phyloP scores from a whole-genome alignment of 2,329 filamentous ascomycete species.

The Diaporthe batatas region DNA sequence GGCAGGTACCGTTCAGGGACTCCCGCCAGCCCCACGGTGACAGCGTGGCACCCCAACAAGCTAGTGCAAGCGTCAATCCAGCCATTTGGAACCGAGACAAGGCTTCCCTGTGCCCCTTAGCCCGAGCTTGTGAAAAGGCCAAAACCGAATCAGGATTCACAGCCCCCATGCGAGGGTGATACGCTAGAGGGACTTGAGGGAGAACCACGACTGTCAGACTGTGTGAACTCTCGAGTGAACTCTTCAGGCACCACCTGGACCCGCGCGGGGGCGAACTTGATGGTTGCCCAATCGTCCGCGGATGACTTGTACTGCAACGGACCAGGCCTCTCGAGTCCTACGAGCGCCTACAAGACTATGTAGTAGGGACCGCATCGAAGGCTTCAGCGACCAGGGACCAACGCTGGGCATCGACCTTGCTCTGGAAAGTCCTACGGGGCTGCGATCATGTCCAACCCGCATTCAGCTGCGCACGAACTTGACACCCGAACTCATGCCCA shows the following conservation, averaged over 20 bases:
- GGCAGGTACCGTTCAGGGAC: conserved; percentile 29
- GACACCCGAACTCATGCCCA: conserved; percentile 22
- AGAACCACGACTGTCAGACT: not conserved
- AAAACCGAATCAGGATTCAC: conserved; percentile 31
- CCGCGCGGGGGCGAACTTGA: not conserved
- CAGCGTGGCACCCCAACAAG: conserved; percentile 31
- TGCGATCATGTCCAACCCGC: conserved; percentile 14
- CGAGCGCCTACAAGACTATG: too few species aligned
- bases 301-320: not conserved
- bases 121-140: conserved; percentile 14
- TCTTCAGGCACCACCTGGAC: conserved; percentile 21
- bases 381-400: not conserved
- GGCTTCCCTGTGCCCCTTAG: conserved; percentile 2
- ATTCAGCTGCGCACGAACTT: conserved; percentile 12
- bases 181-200: conserved; percentile 12
- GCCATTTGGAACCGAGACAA: conserved; percentile 35
- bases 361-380: not conserved
- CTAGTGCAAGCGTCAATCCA: conserved; percentile 28
- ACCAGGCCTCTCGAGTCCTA: conserved; percentile 9
- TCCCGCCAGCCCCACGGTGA: conserved; percentile 29
- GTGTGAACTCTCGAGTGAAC: conserved; percentile 23
- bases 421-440: conserved; percentile 20
- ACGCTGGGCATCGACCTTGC: conserved; percentile 32
- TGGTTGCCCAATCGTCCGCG: conserved; percentile 12
- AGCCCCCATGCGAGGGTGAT: not conserved